Evolutionary conservation across 768 basidiomycete species (phyloP).

Genomic region (Crucibulum laeve): DNA sequence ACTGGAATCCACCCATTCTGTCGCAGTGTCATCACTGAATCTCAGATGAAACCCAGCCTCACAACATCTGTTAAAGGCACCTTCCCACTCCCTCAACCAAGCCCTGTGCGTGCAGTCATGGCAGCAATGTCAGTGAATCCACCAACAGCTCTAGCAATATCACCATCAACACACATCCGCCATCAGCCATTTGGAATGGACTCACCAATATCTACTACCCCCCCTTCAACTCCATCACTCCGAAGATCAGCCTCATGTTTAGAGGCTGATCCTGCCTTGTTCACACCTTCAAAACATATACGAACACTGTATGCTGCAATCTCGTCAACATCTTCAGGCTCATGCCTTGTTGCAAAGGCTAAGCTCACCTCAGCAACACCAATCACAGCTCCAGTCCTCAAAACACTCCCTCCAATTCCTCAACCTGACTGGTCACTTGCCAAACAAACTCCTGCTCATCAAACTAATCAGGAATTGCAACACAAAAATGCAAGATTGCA

Average conservation of each 20-base stretch:
- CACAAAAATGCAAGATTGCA: constrained; percentile 4
- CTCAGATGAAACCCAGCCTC: constrained; percentile 22
- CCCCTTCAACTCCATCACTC: too few species aligned
- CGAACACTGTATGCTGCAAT: too few species aligned
- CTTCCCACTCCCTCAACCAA: constrained; percentile 21
- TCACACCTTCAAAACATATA: too few species aligned
- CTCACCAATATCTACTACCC: too few species aligned
- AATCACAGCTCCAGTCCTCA: too few species aligned
- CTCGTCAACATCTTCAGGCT: too few species aligned
- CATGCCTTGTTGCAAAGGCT: too few species aligned
- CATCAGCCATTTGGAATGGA: not conserved
- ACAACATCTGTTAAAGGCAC: constrained; percentile 16
- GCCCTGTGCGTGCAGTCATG: constrained; percentile 15
- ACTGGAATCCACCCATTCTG: constrained; percentile 26
- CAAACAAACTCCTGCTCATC: not conserved
- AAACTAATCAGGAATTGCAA: not conserved
- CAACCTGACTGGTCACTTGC: constrained; percentile 6
- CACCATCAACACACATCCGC: constrained; percentile 1
- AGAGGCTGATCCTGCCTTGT: too few species aligned
- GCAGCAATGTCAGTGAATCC: constrained; percentile 9
- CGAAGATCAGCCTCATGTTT: too few species aligned
- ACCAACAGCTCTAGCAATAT: constrained; percentile 7
- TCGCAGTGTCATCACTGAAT: constrained; percentile 15
- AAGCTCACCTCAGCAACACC: too few species aligned
- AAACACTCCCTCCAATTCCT: too few species aligned